Evolutionary conservation across 768 basidiomycete species (phyloP).

Genomic region (Lactifluus pinguis): DNA sequence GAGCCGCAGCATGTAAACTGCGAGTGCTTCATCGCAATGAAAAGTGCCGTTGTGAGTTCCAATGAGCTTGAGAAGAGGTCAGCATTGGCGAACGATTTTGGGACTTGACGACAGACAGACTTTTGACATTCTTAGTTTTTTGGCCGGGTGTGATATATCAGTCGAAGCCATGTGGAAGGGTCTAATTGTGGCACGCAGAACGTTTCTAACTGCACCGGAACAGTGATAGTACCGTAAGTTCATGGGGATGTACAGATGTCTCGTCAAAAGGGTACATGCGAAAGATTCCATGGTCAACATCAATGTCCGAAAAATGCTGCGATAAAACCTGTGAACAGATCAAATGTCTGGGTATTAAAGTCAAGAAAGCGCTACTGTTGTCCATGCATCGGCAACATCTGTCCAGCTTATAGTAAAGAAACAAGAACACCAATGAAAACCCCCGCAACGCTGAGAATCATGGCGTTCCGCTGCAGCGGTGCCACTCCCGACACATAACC

Average conservation of each 20-base stretch:
- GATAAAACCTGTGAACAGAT: background rate
- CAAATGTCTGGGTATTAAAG: constrained; percentile 7
- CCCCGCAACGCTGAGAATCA: constrained; percentile 37
- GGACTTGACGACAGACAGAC: constrained; percentile 8
- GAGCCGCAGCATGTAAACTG: constrained; percentile 78
- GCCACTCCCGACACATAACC: constrained; percentile 51
- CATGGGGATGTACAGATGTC: background rate
- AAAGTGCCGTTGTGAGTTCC: constrained; percentile 95
- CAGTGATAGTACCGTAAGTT: background rate
- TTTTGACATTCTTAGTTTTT: constrained; percentile 37
- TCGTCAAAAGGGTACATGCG: background rate
- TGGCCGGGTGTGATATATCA: constrained; percentile 24
- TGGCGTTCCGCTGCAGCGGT: constrained; percentile 36
- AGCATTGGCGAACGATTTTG: background rate
- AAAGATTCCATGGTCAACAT: background rate
- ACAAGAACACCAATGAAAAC: constrained; percentile 24
- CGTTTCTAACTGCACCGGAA: background rate
- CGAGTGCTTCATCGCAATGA: constrained; percentile 95
- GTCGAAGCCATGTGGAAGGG: constrained; percentile 20
- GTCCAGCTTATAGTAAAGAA: constrained; percentile 12
- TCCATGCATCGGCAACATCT: background rate
- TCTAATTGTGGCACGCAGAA: background rate
- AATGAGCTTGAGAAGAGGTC: constrained; percentile 45
- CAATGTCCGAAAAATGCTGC: constrained; percentile 1
- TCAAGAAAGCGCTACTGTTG: background rate